A percentile compares a stretch with the other conserved stretches of the same genome.
Evolutionary conservation across 2,329 filamentous ascomycete species (phyloP).

Genomic region (Emergomyces pasteurianus): DNA sequence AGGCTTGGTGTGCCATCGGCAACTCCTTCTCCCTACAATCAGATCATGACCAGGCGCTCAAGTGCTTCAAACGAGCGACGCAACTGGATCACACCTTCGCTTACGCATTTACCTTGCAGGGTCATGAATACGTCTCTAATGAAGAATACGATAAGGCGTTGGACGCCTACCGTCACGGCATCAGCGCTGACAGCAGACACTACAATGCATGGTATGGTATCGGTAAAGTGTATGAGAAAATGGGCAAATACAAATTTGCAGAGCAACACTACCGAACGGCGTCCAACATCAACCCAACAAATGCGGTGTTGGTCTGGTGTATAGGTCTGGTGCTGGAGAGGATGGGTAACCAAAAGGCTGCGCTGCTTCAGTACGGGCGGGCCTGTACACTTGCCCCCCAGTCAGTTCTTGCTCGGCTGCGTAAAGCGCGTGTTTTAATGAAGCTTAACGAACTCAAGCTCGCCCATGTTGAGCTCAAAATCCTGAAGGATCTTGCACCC

Average conservation of each 20-base stretch:
- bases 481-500: conserved; percentile 82
- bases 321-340: conserved; percentile 85
- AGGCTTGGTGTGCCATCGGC: conserved; percentile 91
- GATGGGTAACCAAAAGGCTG: conserved; percentile 67
- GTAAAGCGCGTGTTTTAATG: conserved; percentile 80
- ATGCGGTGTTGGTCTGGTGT: conserved; percentile 82
- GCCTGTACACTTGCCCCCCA: conserved; percentile 72
- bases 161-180: conserved; percentile 71
- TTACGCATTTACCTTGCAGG: conserved; percentile 90
- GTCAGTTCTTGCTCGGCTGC: conserved; percentile 76
- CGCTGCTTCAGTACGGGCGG: conserved; percentile 67
- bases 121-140: conserved; percentile 88
- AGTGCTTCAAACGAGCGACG: conserved; percentile 88
- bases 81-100: conserved; percentile 84
- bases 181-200: conserved; percentile 75
- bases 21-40: conserved; percentile 88
- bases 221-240: conserved; percentile 71
- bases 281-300: conserved; percentile 81
- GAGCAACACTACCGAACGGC: conserved; percentile 85
- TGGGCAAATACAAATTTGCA: conserved; percentile 82
- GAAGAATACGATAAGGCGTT: conserved; percentile 96
- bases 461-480: conserved; percentile 69
- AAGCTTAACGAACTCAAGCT: conserved; percentile 56
- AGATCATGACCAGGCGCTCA: conserved; percentile 87
- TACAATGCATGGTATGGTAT: conserved; percentile 98